Conservation (phyloP, 108 stramenopile species). For the Nitzschia sp. region DNA sequence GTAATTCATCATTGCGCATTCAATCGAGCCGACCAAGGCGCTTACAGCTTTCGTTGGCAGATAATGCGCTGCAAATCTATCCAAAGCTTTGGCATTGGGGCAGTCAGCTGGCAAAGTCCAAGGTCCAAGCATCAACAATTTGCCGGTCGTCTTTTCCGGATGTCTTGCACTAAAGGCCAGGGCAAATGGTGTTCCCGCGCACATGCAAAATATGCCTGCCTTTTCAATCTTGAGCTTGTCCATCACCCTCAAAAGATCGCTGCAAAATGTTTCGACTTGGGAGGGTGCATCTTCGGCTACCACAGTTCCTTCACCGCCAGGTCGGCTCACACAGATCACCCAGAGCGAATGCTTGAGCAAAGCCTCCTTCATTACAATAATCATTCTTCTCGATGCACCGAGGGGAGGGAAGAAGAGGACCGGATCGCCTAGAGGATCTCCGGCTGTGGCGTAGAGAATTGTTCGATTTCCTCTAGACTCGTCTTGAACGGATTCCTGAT, state of each 20-base stretch:
- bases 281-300: not conserved
- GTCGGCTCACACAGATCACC: constrained; percentile 10
- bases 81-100: not conserved
- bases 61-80: constrained; percentile 2
- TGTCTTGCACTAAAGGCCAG: not conserved
- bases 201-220: constrained; percentile 10
- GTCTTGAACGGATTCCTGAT: not conserved
- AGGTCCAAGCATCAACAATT: not conserved
- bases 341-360: not conserved
- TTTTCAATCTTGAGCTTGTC: constrained; percentile 1
- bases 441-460: constrained; percentile 1
- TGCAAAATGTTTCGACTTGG: not conserved
- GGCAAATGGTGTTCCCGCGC: constrained; percentile 11
- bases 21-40: not conserved
- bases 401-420: constrained; percentile 10
- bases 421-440: not conserved
- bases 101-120: constrained; percentile 14
- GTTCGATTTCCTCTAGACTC: not conserved
- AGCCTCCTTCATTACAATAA: not conserved
- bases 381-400: not conserved
- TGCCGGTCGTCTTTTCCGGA: constrained; percentile 6
- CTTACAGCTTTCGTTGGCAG: constrained; percentile 5
- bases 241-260: not conserved
- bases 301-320: not conserved
- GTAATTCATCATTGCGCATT: not conserved